These are phyloP conservation scores for Verticillium tricorpus DNA, from an alignment of 2,329 filamentous ascomycete genomes.

Conservation along the genomic window DNA sequence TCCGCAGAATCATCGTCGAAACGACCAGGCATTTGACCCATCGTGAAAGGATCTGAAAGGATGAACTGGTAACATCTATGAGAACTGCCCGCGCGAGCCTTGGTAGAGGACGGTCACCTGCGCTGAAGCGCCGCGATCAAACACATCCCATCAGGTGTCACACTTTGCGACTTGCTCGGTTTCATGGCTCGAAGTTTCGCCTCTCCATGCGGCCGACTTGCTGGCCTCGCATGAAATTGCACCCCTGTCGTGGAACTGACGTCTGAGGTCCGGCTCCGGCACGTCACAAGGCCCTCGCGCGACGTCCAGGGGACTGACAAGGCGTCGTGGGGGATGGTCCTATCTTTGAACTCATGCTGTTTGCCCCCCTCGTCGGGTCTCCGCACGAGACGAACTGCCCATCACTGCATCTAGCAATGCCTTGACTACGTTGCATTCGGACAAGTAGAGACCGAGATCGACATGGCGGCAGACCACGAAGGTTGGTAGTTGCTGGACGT, in stretches of 20 bases:
- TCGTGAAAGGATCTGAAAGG: not conserved
- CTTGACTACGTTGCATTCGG: not conserved
- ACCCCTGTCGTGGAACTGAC: slow-evolving; percentile 2
- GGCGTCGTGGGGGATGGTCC: not conserved
- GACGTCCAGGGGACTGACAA: not conserved
- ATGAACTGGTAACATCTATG: not conserved
- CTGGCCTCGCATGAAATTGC: not conserved
- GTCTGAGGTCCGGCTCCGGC: slow-evolving; percentile 7
- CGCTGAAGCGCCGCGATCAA: slow-evolving; percentile 22
- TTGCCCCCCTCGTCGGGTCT: not conserved
- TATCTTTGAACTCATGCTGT: not conserved
- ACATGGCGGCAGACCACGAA: not conserved
- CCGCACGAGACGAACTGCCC: not conserved
- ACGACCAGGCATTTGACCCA: not conserved
- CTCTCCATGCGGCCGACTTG: not conserved
- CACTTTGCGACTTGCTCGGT: slow-evolving; percentile 24
- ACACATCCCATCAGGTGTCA: slow-evolving; percentile 18
- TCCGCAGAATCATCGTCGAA: not conserved
- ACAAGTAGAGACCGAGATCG: not conserved
- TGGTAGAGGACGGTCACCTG: not conserved
- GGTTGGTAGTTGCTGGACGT: not conserved
- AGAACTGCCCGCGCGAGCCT: not conserved
- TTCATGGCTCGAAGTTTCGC: slow-evolving; percentile 16
- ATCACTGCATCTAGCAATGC: not conserved
- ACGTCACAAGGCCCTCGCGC: not conserved